Percentiles rank a stretch among this genome's conserved stretches.
Evolutionary conservation across 2,329 filamentous ascomycete species (phyloP).

Genomic region (Alternaria gaisen): DNA sequence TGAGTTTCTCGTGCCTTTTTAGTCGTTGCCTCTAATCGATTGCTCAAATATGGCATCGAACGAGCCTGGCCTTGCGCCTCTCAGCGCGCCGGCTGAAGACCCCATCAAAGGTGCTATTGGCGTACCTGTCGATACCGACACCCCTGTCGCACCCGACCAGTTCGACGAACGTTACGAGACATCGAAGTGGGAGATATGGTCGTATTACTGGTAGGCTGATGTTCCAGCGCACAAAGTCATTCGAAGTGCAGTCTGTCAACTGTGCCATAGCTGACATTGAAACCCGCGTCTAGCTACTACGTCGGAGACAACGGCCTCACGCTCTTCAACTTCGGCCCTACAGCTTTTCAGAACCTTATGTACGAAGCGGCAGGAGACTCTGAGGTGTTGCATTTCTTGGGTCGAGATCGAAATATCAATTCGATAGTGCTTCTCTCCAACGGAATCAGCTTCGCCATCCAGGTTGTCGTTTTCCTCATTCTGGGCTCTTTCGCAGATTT

Average conservation of each 20-base stretch:
- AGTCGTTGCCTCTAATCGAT: background rate
- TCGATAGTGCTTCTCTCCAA: conserved; percentile 69
- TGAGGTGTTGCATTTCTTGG: conserved; percentile 64
- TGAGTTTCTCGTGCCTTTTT: background rate
- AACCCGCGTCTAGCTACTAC: conserved; percentile 61
- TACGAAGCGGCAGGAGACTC: conserved; percentile 66
- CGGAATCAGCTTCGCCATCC: conserved; percentile 73
- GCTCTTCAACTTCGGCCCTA: conserved; percentile 63
- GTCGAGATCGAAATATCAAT: conserved; percentile 51
- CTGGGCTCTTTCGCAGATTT: conserved; percentile 69
- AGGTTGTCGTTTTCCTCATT: conserved; percentile 65
- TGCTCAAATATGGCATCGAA: conserved; percentile 28
- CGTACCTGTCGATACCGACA: conserved; percentile 45
- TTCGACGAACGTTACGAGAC: conserved; percentile 64
- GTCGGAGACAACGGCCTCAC: conserved; percentile 71
- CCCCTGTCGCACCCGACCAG: conserved; percentile 62
- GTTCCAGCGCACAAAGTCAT: background rate
- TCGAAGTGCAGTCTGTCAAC: background rate
- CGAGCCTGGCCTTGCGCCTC: conserved; percentile 34
- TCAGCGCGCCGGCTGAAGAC: conserved; percentile 31
- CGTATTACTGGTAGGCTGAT: conserved; percentile 59
- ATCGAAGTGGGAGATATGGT: conserved; percentile 64
- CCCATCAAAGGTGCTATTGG: conserved; percentile 30
- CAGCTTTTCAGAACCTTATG: conserved; percentile 68
- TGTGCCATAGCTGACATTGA: conserved; percentile 9